These are phyloP conservation scores for Rhizodiscina lignyota DNA, from an alignment of 495 filamentous ascomycete species.

Conservation along the genomic window DNA sequence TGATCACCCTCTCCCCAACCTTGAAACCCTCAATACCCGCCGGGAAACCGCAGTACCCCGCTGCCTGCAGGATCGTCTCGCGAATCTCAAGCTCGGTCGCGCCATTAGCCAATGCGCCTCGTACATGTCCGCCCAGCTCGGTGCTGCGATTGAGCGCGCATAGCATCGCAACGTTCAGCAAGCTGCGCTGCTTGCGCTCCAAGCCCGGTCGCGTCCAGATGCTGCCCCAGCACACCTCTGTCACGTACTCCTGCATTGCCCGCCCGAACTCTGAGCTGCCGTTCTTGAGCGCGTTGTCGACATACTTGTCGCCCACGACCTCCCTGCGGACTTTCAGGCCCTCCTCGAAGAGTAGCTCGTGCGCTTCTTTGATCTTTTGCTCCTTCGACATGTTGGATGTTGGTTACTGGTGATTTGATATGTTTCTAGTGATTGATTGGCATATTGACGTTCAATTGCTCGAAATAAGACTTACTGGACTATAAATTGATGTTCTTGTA, in stretches of 20 bases:
- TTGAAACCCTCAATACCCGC: slow-evolving; percentile 36
- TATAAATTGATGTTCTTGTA: too few species aligned
- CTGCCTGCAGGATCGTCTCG: slow-evolving; percentile 34
- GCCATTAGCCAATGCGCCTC: slow-evolving; percentile 39
- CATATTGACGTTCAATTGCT: too few species aligned
- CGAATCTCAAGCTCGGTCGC: slow-evolving; percentile 34
- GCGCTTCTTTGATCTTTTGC: too few species aligned
- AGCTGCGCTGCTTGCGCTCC: slow-evolving; percentile 32
- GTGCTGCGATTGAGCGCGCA: slow-evolving; percentile 33
- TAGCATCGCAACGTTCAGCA: slow-evolving; percentile 39
- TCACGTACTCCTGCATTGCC: slow-evolving; percentile 35
- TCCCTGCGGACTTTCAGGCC: slow-evolving; percentile 33
- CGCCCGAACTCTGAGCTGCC: slow-evolving; percentile 29
- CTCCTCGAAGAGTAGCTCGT: slow-evolving; percentile 35
- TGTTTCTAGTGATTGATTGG: too few species aligned
- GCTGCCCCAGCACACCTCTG: slow-evolving; percentile 36
- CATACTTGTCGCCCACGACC: slow-evolving; percentile 35
- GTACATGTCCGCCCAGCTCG: slow-evolving; percentile 34
- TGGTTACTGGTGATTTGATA: too few species aligned
- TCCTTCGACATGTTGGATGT: too few species aligned
- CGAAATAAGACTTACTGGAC: too few species aligned
- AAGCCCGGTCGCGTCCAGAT: slow-evolving; percentile 38
- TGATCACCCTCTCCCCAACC: slow-evolving; percentile 16
- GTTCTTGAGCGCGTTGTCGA: slow-evolving; percentile 27
- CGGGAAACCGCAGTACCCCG: slow-evolving; percentile 38